A percentile compares a stretch with the other conserved stretches of the same genome.
Conservation (phyloP, 2,329 filamentous ascomycete species). For the Clonostachys rhizophaga region DNA sequence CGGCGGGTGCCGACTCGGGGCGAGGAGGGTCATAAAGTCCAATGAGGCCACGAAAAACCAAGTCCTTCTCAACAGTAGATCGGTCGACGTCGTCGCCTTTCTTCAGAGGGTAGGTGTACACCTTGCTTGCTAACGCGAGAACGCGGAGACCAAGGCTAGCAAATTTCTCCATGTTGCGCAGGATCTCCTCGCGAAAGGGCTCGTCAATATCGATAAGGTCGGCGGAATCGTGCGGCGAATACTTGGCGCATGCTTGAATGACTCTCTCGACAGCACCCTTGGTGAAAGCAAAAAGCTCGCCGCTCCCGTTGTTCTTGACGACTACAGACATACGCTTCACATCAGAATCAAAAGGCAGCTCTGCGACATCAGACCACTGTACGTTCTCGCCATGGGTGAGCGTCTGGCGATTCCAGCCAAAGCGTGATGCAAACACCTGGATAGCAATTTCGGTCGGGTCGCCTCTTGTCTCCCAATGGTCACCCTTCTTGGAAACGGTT, state of each 20-base stretch:
- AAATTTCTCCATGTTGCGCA: constrained; percentile 61
- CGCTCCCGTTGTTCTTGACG: constrained; percentile 37
- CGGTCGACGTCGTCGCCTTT: constrained; percentile 42
- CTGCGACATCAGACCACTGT: constrained; percentile 52
- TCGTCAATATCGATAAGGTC: constrained; percentile 37
- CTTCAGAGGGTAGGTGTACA: constrained; percentile 22
- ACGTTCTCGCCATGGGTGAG: constrained; percentile 43
- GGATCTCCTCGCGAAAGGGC: constrained; percentile 46
- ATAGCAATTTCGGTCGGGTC: constrained; percentile 70
- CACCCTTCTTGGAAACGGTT: constrained; percentile 35
- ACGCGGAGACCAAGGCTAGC: constrained; percentile 62
- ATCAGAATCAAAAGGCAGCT: constrained; percentile 68
- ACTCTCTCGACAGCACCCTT: constrained; percentile 67
- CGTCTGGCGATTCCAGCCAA: constrained; percentile 52
- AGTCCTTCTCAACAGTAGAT: constrained; percentile 49
- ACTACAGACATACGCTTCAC: constrained; percentile 73
- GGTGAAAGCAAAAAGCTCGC: constrained; percentile 34
- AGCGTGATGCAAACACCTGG: constrained; percentile 65
- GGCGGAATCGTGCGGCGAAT: constrained; percentile 15
- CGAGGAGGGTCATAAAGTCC: constrained; percentile 71
- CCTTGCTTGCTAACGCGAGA: constrained; percentile 56
- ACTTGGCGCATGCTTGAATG: constrained; percentile 40
- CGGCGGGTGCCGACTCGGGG: constrained; percentile 57
- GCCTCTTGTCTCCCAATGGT: constrained; percentile 54
- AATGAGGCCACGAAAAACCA: constrained; percentile 62